phyloP scores from a whole-genome alignment of 225 moss, liverwort and hornwort species.

The Physcomitrium patens region DNA sequence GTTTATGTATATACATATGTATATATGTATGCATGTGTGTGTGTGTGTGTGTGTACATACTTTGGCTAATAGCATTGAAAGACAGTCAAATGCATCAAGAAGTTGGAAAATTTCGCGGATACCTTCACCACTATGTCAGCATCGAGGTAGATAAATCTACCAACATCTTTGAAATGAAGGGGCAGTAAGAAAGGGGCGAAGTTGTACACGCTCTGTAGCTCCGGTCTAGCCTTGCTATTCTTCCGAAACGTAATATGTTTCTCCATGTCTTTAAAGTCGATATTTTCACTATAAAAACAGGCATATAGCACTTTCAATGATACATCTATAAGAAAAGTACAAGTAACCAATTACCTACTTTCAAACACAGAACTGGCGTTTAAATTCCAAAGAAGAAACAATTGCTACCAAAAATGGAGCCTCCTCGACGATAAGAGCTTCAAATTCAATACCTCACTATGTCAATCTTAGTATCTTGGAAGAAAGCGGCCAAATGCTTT shows the following conservation, averaged over 20 bases:
- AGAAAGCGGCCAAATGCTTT: slow-evolving; percentile 63
- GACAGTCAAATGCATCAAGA: slow-evolving; percentile 11
- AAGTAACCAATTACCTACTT: slow-evolving; percentile 4
- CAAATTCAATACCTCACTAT: slow-evolving; percentile 59
- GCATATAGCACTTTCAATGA: not conserved
- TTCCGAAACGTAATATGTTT: slow-evolving; percentile 63
- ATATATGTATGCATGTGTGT: not conserved
- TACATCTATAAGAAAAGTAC: slow-evolving; percentile 8
- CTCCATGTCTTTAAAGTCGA: slow-evolving; percentile 57
- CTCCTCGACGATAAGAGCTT: slow-evolving; percentile 7
- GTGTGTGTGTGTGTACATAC: too few species aligned
- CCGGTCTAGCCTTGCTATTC: slow-evolving; percentile 69
- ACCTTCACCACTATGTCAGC: slow-evolving; percentile 91
- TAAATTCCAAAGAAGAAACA: slow-evolving; percentile 15
- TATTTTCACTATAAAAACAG: slow-evolving; percentile 38
- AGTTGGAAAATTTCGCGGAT: slow-evolving; percentile 2
- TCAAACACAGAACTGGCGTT: not conserved
- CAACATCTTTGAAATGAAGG: slow-evolving; percentile 56
- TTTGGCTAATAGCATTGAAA: not conserved
- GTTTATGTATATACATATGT: not conserved
- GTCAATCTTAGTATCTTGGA: slow-evolving; percentile 54
- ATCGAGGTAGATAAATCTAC: slow-evolving; percentile 85
- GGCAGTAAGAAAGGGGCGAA: slow-evolving; percentile 81
- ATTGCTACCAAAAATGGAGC: not conserved
- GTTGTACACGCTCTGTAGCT: slow-evolving; percentile 84